Base-by-base conservation (phyloP, 116 monocot species). In the Dioscorea cayenensis region DNA sequence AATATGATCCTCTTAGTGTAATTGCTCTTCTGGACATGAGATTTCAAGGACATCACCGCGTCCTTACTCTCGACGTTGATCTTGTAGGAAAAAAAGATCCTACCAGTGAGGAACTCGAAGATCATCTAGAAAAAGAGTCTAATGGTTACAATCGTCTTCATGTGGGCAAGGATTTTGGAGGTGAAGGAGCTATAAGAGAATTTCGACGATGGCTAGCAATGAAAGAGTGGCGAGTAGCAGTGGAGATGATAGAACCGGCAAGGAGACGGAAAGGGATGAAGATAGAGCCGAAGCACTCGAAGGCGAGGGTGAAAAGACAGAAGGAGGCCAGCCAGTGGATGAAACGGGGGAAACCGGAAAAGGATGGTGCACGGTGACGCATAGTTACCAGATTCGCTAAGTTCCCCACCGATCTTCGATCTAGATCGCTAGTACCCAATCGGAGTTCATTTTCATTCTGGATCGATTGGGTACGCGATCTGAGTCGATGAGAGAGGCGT, bases 71-170 rank as follows among this genome's bases (percentile, higher is more conserved):
- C 89, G 3, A 90, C 71, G 13, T 83, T 83, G 25, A 90, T 86
- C 75, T 90, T 90, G 70, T 90, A 90, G 3, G 86, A 90, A 77
- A 90, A 90, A 72, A 90, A 86, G 7, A 77, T 68, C 12, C 84
- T 77, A 17, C 86, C 86, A 2, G 81, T 63, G 1, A 90, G 12
- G 16, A 84, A 38, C 1, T 86, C 89, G 14, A 83, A 29, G 49
- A 86, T 90, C 81, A 86, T 69, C 0, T 74, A 73, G 1, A 81
- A 21, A 13, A 90, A 86, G 21, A 90, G 71, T 5, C 83, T 83
- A 3, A 90, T 27, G n/a, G 83, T 81, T 7, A 90, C 81, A 27
- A 86, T 61, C 17, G 84, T 86, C 21, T 83, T 74, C 21, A 86
- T 67, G 7, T 71, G 71, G 0, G 38, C 52, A 37, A 74, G 63